Evolutionary conservation across 2,329 filamentous ascomycete species (phyloP).

Genomic region (Ascomycota sp.): DNA sequence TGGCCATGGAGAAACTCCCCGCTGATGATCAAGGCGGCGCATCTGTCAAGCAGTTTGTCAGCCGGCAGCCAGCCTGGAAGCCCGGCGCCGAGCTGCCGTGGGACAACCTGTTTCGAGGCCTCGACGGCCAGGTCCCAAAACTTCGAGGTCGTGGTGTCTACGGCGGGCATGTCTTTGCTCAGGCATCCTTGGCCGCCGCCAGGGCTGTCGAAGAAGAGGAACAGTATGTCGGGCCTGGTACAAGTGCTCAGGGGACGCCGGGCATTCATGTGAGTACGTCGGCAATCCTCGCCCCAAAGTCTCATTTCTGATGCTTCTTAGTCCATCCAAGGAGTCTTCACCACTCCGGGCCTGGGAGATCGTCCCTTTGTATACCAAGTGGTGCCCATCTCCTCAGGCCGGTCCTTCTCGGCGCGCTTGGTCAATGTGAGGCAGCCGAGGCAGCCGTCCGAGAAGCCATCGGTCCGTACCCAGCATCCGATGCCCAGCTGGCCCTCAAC

Average conservation of each 20-base stretch:
- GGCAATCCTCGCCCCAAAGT: neutral
- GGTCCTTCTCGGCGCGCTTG: constrained; percentile 25
- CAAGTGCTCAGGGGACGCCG: constrained; percentile 4
- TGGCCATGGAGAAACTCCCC: constrained; percentile 9
- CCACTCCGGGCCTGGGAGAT: constrained; percentile 21
- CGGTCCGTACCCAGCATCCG: constrained; percentile 17
- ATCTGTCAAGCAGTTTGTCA: constrained; percentile 9
- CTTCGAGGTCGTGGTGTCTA: constrained; percentile 8
- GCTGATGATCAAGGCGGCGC: constrained; percentile 1
- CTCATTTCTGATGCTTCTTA: constrained; percentile 6
- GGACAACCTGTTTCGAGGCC: constrained; percentile 4
- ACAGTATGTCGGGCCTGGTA: constrained; percentile 6
- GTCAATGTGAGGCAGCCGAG: constrained; percentile 26
- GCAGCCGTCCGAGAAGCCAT: constrained; percentile 13
- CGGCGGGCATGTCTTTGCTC: constrained; percentile 16
- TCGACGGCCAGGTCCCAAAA: constrained; percentile 4
- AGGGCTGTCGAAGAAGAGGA: constrained; percentile 13
- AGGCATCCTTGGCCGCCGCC: constrained; percentile 15
- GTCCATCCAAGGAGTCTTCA: constrained; percentile 35
- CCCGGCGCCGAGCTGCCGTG: constrained; percentile 12
- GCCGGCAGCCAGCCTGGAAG: constrained; percentile 12
- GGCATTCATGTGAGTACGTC: constrained; percentile 16
- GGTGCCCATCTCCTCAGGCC: constrained; percentile 19
- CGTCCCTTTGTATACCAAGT: constrained; percentile 32
- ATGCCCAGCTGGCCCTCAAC: constrained; percentile 16